These are phyloP conservation scores for Eimeria nieschulzi DNA, from an alignment of 169 alveolate species.

Conservation along the genomic window DNA sequence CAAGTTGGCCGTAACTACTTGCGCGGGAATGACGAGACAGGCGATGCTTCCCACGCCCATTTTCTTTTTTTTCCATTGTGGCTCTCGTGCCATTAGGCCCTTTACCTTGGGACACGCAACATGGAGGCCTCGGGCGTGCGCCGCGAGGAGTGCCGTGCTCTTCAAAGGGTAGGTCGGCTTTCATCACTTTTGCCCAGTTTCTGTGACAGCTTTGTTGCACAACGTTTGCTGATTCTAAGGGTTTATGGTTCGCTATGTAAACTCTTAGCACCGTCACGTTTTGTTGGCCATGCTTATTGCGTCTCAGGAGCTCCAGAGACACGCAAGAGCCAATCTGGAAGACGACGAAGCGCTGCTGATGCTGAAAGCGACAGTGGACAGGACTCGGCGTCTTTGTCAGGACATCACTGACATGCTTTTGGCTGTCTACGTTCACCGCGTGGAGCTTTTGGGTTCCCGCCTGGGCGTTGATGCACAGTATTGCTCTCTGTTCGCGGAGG, in stretches of 20 bases:
- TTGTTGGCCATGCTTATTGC: not conserved
- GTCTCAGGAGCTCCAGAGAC: conserved; percentile 24
- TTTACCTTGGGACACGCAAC: conserved; percentile 11
- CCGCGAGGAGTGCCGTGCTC: conserved; percentile 64
- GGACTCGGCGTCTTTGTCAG: conserved; percentile 42
- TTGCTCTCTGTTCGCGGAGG: conserved; percentile 29
- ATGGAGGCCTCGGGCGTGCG: conserved; percentile 39
- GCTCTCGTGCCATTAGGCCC: conserved; percentile 8
- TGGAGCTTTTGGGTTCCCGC: conserved; percentile 8
- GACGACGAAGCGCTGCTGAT: conserved; percentile 11
- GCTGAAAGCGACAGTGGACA: conserved; percentile 50
- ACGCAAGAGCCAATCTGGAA: conserved; percentile 11
- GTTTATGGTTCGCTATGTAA: not conserved
- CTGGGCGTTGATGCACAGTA: conserved; percentile 8
- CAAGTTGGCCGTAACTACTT: not conserved
- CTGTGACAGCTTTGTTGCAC: not conserved
- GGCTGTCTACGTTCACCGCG: conserved; percentile 33
- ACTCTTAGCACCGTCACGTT: not conserved
- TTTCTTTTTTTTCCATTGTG: not conserved
- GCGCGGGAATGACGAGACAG: not conserved
- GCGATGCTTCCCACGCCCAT: not conserved
- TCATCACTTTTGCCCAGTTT: not conserved
- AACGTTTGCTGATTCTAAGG: not conserved
- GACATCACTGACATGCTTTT: conserved; percentile 35
- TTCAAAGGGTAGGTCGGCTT: not conserved